Evolutionary conservation across 2,329 filamentous ascomycete species (phyloP).

Genomic region (Incumbomyces delicatus): DNA sequence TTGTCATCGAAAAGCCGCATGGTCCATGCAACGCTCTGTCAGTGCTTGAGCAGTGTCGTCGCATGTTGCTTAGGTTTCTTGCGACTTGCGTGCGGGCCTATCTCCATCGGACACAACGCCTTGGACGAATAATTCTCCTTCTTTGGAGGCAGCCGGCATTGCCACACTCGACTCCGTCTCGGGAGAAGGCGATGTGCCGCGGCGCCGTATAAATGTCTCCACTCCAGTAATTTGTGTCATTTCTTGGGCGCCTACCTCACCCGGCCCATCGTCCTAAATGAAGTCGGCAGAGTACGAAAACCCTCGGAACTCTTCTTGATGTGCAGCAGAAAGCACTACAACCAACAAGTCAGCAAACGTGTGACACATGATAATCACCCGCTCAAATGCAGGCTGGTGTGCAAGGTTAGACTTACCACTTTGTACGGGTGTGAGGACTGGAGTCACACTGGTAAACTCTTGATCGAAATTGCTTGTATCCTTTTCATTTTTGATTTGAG

Average conservation of each 20-base stretch:
- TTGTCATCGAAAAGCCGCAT: too few relatives aligned
- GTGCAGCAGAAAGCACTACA: slow-evolving; percentile 85
- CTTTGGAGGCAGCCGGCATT: neutral
- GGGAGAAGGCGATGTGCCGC: neutral
- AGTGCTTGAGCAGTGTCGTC: too few relatives aligned
- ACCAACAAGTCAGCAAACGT: slow-evolving; percentile 9
- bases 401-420: slow-evolving; percentile 58
- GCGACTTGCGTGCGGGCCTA: neutral
- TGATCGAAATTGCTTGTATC: slow-evolving; percentile 99
- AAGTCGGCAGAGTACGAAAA: slow-evolving; percentile 97
- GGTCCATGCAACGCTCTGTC: too few relatives aligned
- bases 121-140: neutral
- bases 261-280: slow-evolving; percentile 38
- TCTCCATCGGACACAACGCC: neutral
- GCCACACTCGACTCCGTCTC: neutral
- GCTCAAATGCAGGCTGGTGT: slow-evolving; percentile 10
- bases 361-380: slow-evolving; percentile 11
- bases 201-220: neutral
- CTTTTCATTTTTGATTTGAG: slow-evolving; percentile 78
- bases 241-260: neutral
- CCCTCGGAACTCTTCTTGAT: slow-evolving; percentile 98
- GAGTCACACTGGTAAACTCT: slow-evolving; percentile 96
- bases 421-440: slow-evolving; percentile 91
- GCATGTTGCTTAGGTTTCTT: neutral
- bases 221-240: neutral